Evolutionary conservation across 345 rosid species (phyloP), one percentile per base, ranked within the genome.

Genomic region (Brassica nigra): DNA sequence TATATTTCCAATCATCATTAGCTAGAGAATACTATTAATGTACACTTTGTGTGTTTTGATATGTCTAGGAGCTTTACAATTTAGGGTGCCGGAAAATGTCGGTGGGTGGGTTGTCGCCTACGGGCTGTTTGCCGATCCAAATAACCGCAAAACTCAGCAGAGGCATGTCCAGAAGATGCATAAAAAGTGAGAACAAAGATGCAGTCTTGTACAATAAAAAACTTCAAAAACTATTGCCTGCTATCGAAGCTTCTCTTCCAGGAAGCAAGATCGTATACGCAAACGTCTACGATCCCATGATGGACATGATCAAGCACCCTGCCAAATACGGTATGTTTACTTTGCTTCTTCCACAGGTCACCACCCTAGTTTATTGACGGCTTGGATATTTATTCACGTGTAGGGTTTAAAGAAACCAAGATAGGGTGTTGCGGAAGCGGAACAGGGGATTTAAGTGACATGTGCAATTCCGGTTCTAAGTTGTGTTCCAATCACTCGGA

Each of bases 121-220:
- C 85, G 0, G 91, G 94, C 1, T 89, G 94, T 65, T 44, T 89
- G 8, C 92, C 92, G 3, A 20, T 86, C 37, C 88, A 86, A 63
- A 64, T 79, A 70, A 82, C 83, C 30, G 3, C 33, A 33, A 34
- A 57, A 23, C 6, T 3, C 31, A 6, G 11, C 18, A 57, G 0
- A n/a, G 57, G 30, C 74, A 18, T 27, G 14, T 79, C 6, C 62
- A 71, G 63, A 8, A 73, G 61, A 28, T 88, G 97, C 34, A n/a
- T 82, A 62, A 84, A 80, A 54, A 76, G 74, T 7, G 71, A 82
- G 74, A 91, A 89, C 34, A 28, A 30, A 4, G 89, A 88, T 30
- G 68, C 90, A 14, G 75, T 31, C 63, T 16, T 73, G 58, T 88
- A 83, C 74, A 87, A 88, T 68, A 14, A 44, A 14, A 86, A 85